Evolutionary conservation across 345 rosid species (phyloP), one percentile per base, ranked within the genome.

Genomic region (Camelina laxa): DNA sequence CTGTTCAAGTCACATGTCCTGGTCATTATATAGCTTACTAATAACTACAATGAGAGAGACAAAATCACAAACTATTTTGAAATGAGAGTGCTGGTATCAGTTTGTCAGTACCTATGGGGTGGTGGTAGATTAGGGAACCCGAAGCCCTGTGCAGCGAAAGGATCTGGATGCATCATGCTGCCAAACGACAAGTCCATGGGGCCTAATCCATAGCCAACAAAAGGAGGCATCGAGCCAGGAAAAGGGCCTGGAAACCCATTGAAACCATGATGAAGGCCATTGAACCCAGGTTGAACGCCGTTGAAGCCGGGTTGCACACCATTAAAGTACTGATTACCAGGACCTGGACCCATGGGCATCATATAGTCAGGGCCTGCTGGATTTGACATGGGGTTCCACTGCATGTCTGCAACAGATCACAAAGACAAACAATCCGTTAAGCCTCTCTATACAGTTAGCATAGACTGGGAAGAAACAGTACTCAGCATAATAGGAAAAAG

Each of bases 321-420:
- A 50, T 50, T 81, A 89, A 91, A 91, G 72, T 83, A 95, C 42
- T 91, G 97, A 70, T 87, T 89, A 78, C 50, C 87, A 9, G 84
- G 80, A 74, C 89, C 67, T 49, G 91, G 91, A 47, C 88, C 94
- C 82, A 86, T 69, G 50, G 91, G 84, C 98, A 92, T 96, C 98
- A 90, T 87, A 83, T 81, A 89, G 57, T 73, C 93, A 62, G 92
- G 94, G 48, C 86, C 85, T 11, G 85, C 78, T 65, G 81, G 70
- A 76, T 90, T 87, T 69, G 82, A 92, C 33, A 93, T 79, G 59
- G 74, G 75, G 76, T 83, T 95, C 97, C 99, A 89, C 55, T 83
- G 90, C 69, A 89, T 57, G 48, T 93, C 97, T 89, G 79, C 78
- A 58, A 67, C 41, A 41, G 51, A 80, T 49, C 67, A 63, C 70